Evolutionary conservation across 1,139 yeast genomes (phyloP).

Genomic region (Kodamaea suecica): DNA sequence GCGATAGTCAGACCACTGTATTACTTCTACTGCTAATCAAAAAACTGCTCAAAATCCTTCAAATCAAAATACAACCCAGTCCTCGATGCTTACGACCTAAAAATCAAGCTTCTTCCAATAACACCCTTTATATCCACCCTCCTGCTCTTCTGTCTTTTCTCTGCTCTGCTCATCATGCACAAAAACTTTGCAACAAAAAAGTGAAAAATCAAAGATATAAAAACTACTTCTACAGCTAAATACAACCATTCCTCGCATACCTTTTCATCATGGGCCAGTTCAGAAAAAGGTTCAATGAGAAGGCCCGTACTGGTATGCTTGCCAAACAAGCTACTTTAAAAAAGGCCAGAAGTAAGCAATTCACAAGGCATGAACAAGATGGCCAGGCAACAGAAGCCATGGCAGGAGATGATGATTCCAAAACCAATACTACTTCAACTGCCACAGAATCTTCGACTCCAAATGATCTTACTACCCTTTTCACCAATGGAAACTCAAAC

Average conservation of each 20-base stretch:
- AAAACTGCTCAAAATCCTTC: too few relatives aligned
- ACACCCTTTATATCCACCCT: too few relatives aligned
- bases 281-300: constrained; percentile 76
- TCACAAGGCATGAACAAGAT: constrained; percentile 46
- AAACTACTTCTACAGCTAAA: neutral
- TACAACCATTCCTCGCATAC: constrained; percentile 1
- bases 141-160: too few relatives aligned
- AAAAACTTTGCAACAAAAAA: constrained; percentile 6
- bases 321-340: constrained; percentile 74
- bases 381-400: constrained; percentile 21
- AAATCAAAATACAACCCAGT: too few relatives aligned
- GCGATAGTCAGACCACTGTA: too few relatives aligned
- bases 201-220: too few relatives aligned
- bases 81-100: too few relatives aligned
- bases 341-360: constrained; percentile 65
- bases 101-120: too few relatives aligned
- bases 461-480: constrained; percentile 5
- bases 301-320: constrained; percentile 82
- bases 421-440: constrained; percentile 3
- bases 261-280: constrained; percentile 65
- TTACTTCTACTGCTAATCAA: too few relatives aligned
- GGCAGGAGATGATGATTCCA: constrained; percentile 3
- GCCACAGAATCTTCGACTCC: neutral
- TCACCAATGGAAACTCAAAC: constrained; percentile 46
- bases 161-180: too few relatives aligned